A percentile compares a stretch with the other conserved stretches of the same genome.
Evolutionary conservation across 108 stramenopile species (phyloP).

Genomic region (Conticribra guillardii): DNA sequence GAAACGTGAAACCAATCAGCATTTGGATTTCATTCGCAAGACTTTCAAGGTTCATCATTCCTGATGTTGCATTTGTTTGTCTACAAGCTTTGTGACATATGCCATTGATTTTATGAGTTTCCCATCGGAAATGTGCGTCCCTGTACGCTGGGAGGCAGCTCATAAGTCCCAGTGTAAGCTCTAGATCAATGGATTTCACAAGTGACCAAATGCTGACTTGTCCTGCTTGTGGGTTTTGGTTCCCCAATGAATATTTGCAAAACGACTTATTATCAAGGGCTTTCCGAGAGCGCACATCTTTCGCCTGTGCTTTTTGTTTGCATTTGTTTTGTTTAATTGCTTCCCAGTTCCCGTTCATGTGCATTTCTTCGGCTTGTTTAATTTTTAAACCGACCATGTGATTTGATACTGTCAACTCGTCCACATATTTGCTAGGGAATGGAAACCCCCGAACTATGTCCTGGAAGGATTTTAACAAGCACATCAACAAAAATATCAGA

Average conservation of each 20-base stretch:
- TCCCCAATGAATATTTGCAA: conserved; percentile 34
- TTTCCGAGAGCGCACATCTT: conserved; percentile 7
- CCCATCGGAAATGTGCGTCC: conserved; percentile 39
- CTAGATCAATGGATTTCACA: conserved; percentile 37
- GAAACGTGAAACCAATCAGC: conserved; percentile 33
- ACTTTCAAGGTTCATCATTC: conserved; percentile 22
- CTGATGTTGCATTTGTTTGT: conserved; percentile 4
- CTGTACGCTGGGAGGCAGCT: conserved; percentile 38
- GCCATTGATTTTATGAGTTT: conserved; percentile 25
- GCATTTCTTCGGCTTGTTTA: conserved; percentile 25
- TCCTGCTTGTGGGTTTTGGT: conserved; percentile 10
- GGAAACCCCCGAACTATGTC: conserved; percentile 34
- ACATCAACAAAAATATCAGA: no score
- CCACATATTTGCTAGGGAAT: conserved; percentile 29
- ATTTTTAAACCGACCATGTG: conserved; percentile 38
- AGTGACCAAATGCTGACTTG: conserved; percentile 36
- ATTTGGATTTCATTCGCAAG: conserved; percentile 23
- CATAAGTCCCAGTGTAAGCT: conserved; percentile 36
- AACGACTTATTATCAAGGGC: conserved; percentile 20
- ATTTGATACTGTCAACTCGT: conserved; percentile 27
- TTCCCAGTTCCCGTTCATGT: conserved; percentile 32
- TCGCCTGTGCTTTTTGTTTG: conserved; percentile 8
- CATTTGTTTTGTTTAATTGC: conserved; percentile 14
- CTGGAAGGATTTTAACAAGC: no score
- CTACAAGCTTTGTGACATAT: conserved; percentile 26